Conservation (phyloP, 2,329 filamentous ascomycete genomes). For the Diaporthe citri region DNA sequence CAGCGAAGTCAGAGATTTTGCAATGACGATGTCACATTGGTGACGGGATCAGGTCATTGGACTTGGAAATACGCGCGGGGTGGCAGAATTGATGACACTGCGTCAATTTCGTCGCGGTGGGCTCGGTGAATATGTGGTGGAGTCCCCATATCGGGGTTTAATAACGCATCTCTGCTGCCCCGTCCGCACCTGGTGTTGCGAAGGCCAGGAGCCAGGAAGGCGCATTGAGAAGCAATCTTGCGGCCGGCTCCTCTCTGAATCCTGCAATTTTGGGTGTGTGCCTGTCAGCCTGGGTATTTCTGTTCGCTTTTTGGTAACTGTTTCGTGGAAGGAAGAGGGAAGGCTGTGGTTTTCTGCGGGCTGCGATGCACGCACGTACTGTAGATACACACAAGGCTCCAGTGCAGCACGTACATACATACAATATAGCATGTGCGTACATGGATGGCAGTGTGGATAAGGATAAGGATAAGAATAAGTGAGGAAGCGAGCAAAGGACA, state of each 20-base stretch:
- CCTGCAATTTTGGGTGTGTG: constrained; percentile 2
- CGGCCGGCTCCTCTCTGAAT: background rate
- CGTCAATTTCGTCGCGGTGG: constrained; percentile 13
- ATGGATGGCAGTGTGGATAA: background rate
- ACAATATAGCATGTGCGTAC: background rate
- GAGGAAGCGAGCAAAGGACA: background rate
- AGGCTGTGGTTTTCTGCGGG: background rate
- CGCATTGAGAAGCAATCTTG: constrained; percentile 18
- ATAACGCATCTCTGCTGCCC: constrained; percentile 24
- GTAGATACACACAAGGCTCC: background rate
- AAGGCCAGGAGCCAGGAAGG: background rate
- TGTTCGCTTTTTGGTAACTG: background rate
- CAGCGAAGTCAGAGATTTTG: background rate
- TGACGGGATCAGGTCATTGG: background rate
- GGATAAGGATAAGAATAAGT: background rate
- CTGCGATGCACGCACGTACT: background rate
- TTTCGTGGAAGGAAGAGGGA: background rate
- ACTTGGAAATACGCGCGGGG: background rate
- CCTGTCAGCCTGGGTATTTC: background rate
- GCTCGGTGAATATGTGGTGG: constrained; percentile 8
- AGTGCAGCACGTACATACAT: background rate
- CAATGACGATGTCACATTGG: constrained; percentile 11
- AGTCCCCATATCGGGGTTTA: constrained; percentile 12
- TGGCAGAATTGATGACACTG: constrained; percentile 3
- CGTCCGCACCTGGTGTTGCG: background rate